phyloP scores from a whole-genome alignment of 2,329 filamentous ascomycete genomes.

The Colletotrichum tropicale region DNA sequence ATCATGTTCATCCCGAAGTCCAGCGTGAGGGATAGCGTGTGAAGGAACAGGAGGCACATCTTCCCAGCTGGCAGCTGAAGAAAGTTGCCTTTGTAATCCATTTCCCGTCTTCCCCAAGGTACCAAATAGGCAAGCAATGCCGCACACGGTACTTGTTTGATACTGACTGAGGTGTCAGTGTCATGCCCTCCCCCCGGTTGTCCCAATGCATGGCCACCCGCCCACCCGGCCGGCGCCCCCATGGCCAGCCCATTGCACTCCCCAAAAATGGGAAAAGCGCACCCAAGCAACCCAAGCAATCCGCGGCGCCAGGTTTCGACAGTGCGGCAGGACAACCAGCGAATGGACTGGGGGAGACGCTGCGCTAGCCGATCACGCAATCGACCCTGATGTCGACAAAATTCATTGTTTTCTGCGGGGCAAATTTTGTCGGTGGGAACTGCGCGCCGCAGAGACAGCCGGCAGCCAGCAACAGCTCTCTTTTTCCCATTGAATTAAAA shows the following conservation, averaged over 20 bases:
- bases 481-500: slow-evolving; percentile 2
- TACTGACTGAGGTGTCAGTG: neutral
- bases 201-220: neutral
- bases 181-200: neutral
- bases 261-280: neutral
- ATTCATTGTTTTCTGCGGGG: slow-evolving; percentile 22
- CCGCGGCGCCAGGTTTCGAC: slow-evolving; percentile 4
- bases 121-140: neutral
- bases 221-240: neutral
- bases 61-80: neutral
- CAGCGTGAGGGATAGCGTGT: neutral
- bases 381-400: slow-evolving; percentile 27
- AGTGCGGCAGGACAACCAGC: slow-evolving; percentile 8
- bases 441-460: neutral
- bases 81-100: neutral
- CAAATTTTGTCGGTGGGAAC: slow-evolving; percentile 13
- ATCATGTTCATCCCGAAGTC: neutral
- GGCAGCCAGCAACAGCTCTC: neutral
- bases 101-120: neutral
- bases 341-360: slow-evolving; percentile 20
- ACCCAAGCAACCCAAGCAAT: neutral
- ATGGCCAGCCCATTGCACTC: neutral
- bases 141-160: neutral
- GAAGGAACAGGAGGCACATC: neutral
- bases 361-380: slow-evolving; percentile 40